Base-by-base conservation (phyloP, 2,329 filamentous ascomycete species). In the Ophiostoma tasmaniense region DNA sequence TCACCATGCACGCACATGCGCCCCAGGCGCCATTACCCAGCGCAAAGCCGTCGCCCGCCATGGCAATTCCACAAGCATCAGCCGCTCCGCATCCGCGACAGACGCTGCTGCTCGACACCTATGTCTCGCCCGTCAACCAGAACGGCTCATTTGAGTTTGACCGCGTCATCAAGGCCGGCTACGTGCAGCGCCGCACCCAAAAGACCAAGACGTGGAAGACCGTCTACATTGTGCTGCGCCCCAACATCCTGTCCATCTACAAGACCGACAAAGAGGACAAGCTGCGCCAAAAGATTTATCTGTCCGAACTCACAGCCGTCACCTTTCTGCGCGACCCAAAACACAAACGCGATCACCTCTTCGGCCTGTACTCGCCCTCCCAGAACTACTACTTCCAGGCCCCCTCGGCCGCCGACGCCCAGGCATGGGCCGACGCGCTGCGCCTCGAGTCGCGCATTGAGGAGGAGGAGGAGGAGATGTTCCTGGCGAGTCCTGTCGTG, bases 121-220 rank as follows among this genome's bases (percentile, higher is more conserved):
- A 92, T 75, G 45, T 67, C 45, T 95, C 92, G 37, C 92, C 93
- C 4, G 92, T 98, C 72, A 96, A 94, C 76, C 90, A 96, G 78
- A 93, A 96, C 78, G 95, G 95, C 72, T 95, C 92, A 78, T 99
- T 97, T 78, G 93, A 95, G 76, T 96, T 96, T 76, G 95, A 99
- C 78, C 89, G 93, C 66, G 91, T 98, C 68, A 85, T 98, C 78
- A 98, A 96, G 81, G 88, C 90, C 69, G 93, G 94, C 70, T 90
- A 90, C 73, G 88, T 97, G 52, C 86, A 90, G 76, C 96, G 96
- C 80, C 88, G 94, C 73, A 96, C 93, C 22, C 90, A 93, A 75
- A 97, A 94, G 82, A 98, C 94, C 71, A 97, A 96, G 88, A 89
- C 90, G 72, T 99, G 95, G 95, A 96, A 96, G 80, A 83, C 89